A percentile compares a stretch with the other conserved stretches of the same genome.
Conservation (phyloP, 2,329 filamentous ascomycete genomes). For the Ustilaginoidea virens region DNA sequence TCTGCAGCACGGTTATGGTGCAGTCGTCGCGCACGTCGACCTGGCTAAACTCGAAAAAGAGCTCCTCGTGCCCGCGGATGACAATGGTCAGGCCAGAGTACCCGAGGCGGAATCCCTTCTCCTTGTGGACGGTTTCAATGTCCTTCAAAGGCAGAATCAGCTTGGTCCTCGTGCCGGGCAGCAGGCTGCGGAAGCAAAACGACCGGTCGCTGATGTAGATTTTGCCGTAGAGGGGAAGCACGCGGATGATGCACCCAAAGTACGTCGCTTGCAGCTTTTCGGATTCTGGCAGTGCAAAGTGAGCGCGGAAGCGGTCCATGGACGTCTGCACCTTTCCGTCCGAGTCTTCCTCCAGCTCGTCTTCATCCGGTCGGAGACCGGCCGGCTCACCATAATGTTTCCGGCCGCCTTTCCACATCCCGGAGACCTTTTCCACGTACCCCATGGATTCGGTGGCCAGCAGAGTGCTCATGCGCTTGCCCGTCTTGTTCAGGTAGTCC, state of each 20-base stretch:
- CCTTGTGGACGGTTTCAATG: constrained; percentile 85
- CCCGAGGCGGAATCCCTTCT: constrained; percentile 85
- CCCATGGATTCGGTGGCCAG: constrained; percentile 87
- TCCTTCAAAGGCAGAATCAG: constrained; percentile 81
- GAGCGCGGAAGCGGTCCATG: constrained; percentile 70
- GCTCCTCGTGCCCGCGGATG: constrained; percentile 82
- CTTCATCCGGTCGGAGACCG: constrained; percentile 36
- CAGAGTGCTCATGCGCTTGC: constrained; percentile 66
- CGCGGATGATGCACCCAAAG: constrained; percentile 81
- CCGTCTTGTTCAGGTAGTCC: constrained; percentile 64
- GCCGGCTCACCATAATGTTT: constrained; percentile 66
- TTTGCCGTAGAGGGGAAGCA: constrained; percentile 87
- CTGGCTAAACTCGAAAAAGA: constrained; percentile 87
- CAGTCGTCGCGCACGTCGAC: constrained; percentile 77
- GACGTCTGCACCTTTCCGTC: constrained; percentile 49
- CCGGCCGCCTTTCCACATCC: constrained; percentile 86
- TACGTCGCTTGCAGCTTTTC: constrained; percentile 82
- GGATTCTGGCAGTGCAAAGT: constrained; percentile 75
- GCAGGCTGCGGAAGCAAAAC: constrained; percentile 84
- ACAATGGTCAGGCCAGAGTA: constrained; percentile 87
- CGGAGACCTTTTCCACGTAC: constrained; percentile 91
- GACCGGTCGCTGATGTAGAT: constrained; percentile 81
- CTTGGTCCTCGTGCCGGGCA: constrained; percentile 83
- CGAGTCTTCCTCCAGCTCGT: constrained; percentile 39
- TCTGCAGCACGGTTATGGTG: constrained; percentile 62